Conservation (phyloP, 306 rosid genomes). For the Cercis canadensis region DNA sequence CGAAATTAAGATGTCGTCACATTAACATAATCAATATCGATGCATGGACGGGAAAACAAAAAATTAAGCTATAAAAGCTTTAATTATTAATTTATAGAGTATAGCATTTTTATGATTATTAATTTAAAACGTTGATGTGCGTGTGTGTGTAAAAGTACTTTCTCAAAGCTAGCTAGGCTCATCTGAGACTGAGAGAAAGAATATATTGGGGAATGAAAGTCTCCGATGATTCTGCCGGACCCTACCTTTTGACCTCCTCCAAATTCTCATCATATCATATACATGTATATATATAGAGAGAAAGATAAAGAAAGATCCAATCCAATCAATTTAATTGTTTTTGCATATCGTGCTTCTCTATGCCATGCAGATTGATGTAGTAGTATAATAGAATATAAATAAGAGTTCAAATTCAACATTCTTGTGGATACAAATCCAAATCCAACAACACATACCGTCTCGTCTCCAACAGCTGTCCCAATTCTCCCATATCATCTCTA, state of each 20-base stretch:
- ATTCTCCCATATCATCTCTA: constrained; percentile 16
- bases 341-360: constrained; percentile 34
- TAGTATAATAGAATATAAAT: background rate
- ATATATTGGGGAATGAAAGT: constrained; percentile 74
- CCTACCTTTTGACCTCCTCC: constrained; percentile 62
- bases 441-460: constrained; percentile 22
- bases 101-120: background rate
- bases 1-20: constrained; percentile 18
- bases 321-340: constrained; percentile 14
- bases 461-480: constrained; percentile 46
- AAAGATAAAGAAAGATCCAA: constrained; percentile 5
- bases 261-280: constrained; percentile 14
- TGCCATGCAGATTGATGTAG: background rate
- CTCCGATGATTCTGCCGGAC: constrained; percentile 65
- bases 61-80: no score
- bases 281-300: background rate
- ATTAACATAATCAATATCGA: constrained; percentile 8
- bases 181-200: constrained; percentile 34
- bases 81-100: no score
- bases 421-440: constrained; percentile 42
- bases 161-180: constrained; percentile 22
- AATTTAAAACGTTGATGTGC: background rate
- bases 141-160: constrained; percentile 24
- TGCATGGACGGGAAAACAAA: no score
- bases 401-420: constrained; percentile 37